phyloP scores from a whole-genome alignment of 768 basidiomycete genomes.

The Roridomyces roridus region DNA sequence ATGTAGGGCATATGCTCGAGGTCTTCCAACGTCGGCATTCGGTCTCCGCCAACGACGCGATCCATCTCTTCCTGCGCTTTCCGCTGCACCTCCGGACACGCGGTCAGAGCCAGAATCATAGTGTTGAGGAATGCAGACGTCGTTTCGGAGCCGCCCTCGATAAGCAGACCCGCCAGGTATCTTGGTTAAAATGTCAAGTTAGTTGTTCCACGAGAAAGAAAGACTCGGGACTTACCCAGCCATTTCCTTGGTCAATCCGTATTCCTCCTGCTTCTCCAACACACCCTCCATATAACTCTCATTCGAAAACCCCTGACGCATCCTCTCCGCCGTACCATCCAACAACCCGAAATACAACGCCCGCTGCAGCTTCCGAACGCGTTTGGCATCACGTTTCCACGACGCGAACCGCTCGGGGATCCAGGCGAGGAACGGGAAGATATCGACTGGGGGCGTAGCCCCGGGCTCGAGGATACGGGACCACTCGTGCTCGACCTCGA shows the following conservation, averaged over 20 bases:
- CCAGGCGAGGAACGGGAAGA: conserved; percentile 23
- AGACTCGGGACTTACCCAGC: conserved; percentile 2
- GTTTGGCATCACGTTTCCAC: conserved; percentile 25
- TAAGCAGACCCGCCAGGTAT: conserved; percentile 34
- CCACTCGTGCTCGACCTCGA: background rate
- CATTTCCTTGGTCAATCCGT: background rate
- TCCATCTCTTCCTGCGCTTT: conserved; percentile 34
- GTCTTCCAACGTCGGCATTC: conserved; percentile 27
- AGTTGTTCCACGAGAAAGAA: background rate
- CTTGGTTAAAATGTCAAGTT: conserved; percentile 15
- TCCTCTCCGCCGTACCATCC: conserved; percentile 27
- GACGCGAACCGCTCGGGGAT: conserved; percentile 26
- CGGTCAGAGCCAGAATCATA: conserved; percentile 29
- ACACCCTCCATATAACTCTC: conserved; percentile 40
- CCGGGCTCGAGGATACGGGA: conserved; percentile 11
- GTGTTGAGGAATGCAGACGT: conserved; percentile 29
- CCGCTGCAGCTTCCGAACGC: conserved; percentile 31
- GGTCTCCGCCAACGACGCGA: conserved; percentile 28
- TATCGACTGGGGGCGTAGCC: conserved; percentile 19
- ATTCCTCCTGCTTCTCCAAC: conserved; percentile 16
- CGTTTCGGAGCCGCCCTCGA: conserved; percentile 39
- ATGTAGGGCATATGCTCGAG: conserved; percentile 27
- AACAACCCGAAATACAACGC: conserved; percentile 34
- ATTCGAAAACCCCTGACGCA: conserved; percentile 30
- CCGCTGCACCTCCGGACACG: conserved; percentile 30